These are phyloP conservation scores for Leishmania braziliensis DNA, from an alignment of 208 protist genomes.

Conservation along the genomic window DNA sequence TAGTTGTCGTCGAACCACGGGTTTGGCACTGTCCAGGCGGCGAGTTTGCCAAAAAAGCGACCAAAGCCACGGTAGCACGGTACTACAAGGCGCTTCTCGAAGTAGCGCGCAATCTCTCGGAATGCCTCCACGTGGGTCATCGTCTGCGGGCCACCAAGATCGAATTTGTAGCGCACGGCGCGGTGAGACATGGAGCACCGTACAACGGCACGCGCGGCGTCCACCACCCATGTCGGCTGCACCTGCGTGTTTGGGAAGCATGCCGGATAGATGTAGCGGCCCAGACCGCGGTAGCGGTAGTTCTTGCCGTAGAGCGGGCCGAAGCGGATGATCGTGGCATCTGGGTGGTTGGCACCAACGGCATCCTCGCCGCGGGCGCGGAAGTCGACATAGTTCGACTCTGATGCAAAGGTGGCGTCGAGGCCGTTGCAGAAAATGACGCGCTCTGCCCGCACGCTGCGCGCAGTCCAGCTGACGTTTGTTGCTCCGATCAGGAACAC, in stretches of 20 bases:
- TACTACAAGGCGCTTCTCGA: slow-evolving; percentile 73
- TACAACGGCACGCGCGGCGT: slow-evolving; percentile 86
- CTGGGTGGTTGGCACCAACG: slow-evolving; percentile 88
- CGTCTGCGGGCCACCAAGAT: slow-evolving; percentile 91
- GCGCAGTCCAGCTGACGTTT: slow-evolving; percentile 92
- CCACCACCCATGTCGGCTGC: slow-evolving; percentile 93
- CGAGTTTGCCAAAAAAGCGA: slow-evolving; percentile 86
- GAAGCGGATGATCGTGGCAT: slow-evolving; percentile 90
- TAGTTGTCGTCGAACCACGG: slow-evolving; percentile 93
- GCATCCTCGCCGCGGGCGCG: slow-evolving; percentile 89
- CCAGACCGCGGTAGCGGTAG: slow-evolving; percentile 91
- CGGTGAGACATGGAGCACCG: slow-evolving; percentile 81
- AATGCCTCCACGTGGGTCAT: slow-evolving; percentile 85
- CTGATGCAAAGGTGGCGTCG: slow-evolving; percentile 91
- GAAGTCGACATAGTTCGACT: slow-evolving; percentile 93
- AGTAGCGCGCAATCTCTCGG: slow-evolving; percentile 72
- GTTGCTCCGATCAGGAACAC: slow-evolving; percentile 88
- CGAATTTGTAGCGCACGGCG: slow-evolving; percentile 91
- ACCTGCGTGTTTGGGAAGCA: slow-evolving; percentile 87
- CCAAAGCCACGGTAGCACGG: slow-evolving; percentile 86
- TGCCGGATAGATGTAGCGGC: slow-evolving; percentile 89
- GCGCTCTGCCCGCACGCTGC: slow-evolving; percentile 86
- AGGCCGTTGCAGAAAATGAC: slow-evolving; percentile 92
- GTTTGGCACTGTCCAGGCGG: slow-evolving; percentile 79
- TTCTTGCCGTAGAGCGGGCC: slow-evolving; percentile 88